phyloP scores from a whole-genome alignment of 2,329 filamentous ascomycete genomes.

The Rutstroemia sp. region DNA sequence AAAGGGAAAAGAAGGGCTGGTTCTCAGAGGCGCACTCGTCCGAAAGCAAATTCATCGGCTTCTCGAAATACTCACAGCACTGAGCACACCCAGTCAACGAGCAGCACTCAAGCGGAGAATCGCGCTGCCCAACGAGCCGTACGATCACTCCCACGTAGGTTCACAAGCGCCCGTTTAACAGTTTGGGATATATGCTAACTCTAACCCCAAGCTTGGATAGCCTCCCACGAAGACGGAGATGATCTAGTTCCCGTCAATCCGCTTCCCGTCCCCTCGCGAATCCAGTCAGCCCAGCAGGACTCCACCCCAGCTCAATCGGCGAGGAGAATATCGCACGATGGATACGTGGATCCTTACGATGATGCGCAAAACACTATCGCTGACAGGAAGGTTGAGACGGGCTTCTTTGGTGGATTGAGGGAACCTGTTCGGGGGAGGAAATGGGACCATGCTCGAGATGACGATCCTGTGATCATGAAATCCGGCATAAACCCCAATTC shows the following conservation, averaged over 20 bases:
- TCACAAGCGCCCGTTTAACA: not conserved
- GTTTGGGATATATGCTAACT: not conserved
- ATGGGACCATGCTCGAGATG: slow-evolving; percentile 30
- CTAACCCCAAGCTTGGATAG: slow-evolving; percentile 27
- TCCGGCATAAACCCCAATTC: slow-evolving; percentile 16
- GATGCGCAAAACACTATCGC: slow-evolving; percentile 13
- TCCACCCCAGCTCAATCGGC: slow-evolving; percentile 15
- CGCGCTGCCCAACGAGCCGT: slow-evolving; percentile 20
- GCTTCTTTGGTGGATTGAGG: slow-evolving; percentile 27
- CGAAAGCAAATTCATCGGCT: slow-evolving; percentile 21
- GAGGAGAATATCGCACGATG: slow-evolving; percentile 26
- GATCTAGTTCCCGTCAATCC: slow-evolving; percentile 14
- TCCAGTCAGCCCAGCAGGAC: slow-evolving; percentile 26
- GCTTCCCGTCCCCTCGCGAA: slow-evolving; percentile 20
- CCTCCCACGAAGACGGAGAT: slow-evolving; percentile 26
- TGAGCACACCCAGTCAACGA: slow-evolving; percentile 21
- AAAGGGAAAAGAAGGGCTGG: slow-evolving; percentile 16
- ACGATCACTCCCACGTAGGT: slow-evolving; percentile 27
- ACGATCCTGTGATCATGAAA: slow-evolving; percentile 29
- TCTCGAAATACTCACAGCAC: slow-evolving; percentile 13
- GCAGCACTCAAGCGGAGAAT: slow-evolving; percentile 20
- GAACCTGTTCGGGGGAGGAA: slow-evolving; percentile 29
- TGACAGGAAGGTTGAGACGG: slow-evolving; percentile 23
- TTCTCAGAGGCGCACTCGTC: slow-evolving; percentile 11
- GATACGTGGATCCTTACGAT: slow-evolving; percentile 26